Base-by-base conservation (phyloP, 768 basidiomycete species). In the Pisolithus orientalis region DNA sequence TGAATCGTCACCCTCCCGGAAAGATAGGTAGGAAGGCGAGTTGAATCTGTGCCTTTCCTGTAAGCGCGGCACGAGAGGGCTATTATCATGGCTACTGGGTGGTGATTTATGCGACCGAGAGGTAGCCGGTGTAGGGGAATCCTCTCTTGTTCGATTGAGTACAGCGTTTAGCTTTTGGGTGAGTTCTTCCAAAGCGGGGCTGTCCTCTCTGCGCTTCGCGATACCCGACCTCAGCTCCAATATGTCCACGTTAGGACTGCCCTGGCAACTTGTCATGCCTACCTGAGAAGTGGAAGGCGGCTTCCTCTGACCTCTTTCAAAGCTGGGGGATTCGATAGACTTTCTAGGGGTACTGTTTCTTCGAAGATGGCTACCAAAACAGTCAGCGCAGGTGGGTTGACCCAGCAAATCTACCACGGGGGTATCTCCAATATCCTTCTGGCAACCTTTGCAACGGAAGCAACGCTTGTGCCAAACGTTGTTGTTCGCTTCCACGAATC, bases 321-420 rank as follows among this genome's bases (percentile, higher is more conserved):
- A 49, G 53, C 13, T 49, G 59, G 63, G 53, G 51, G 58, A 56
- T 72, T 75, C 66, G 74, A 73, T 56, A 75, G 73, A 63, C 59
- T 44, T 65, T 47, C 45, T 58, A 31, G 63, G 63, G 11, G 79
- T 79, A 29, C 11, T 65, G 53, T 77, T 79, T 29, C 81, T 73
- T 53, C 77, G 80, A 44, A 90, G 73, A 62, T 87, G 90, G 38
- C 64, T 82, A 54, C 90, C 90, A 59, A 93, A 92, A 60, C 90
- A 93, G 39, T 85, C 85, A 6, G 76, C 72, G 59, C 90, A 93
- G 39, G 83, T 87, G 9, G 90, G 90, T 31, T 79, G 77, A 4
- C 90, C 90, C 11, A 89, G 70, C n/a, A 93, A 70, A 65, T 92
- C 90, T 31, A 92, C 85, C 80, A 90, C 83, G 0, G 90, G 90